A percentile compares a stretch with the other conserved stretches of the same genome.
These are phyloP conservation scores for Poterioochromonas sp. DNA, from an alignment of 352 stramenopile species.

Conservation along the genomic window DNA sequence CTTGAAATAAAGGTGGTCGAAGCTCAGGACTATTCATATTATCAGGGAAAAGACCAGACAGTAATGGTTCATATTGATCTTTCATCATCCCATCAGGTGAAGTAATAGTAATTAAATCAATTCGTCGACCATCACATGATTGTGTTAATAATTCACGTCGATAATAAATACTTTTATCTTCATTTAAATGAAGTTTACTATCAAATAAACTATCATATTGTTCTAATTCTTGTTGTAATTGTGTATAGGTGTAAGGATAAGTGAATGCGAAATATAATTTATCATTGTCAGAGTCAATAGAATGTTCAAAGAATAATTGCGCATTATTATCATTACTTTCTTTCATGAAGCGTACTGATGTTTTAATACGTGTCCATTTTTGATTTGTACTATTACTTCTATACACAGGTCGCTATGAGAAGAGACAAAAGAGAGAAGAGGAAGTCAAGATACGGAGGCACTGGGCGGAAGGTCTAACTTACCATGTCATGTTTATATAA, in stretches of 20 bases:
- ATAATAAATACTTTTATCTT: conserved; percentile 54
- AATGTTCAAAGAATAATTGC: conserved; percentile 50
- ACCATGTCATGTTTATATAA: conserved; percentile 51
- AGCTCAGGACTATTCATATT: neutral
- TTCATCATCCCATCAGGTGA: conserved; percentile 38
- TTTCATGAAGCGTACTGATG: conserved; percentile 39
- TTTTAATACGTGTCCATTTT: conserved; percentile 39
- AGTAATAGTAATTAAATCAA: conserved; percentile 62
- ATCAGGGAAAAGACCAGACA: conserved; percentile 42
- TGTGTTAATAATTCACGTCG: conserved; percentile 60
- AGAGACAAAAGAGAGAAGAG: conserved; percentile 1
- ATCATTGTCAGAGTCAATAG: conserved; percentile 46
- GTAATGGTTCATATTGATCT: conserved; percentile 31
- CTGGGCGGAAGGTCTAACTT: conserved; percentile 33
- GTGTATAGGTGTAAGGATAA: conserved; percentile 60
- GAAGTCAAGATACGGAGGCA: neutral
- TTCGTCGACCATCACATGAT: conserved; percentile 53
- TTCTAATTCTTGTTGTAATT: conserved; percentile 53
- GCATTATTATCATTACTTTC: conserved; percentile 24
- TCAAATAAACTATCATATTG: conserved; percentile 35
- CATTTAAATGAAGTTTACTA: conserved; percentile 34
- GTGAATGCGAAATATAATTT: conserved; percentile 60
- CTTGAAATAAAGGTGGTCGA: conserved; percentile 24
- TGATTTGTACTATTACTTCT: conserved; percentile 28
- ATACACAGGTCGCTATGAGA: conserved; percentile 38